Evolutionary conservation across 495 filamentous ascomycete species (phyloP).

Genomic region (Aspergillus campestris): DNA sequence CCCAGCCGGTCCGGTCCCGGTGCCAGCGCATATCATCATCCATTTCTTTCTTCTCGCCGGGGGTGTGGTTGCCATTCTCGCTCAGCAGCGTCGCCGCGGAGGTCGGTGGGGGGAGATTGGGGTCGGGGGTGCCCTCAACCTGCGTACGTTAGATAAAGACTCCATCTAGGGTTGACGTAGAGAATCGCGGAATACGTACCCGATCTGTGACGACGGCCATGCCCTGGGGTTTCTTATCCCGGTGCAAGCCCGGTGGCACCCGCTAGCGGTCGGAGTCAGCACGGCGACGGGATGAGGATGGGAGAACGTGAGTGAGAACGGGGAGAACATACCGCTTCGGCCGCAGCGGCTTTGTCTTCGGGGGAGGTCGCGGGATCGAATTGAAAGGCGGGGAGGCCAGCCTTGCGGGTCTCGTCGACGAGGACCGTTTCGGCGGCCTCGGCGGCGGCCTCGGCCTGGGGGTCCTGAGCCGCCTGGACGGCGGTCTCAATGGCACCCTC

Average conservation of each 20-base stretch:
- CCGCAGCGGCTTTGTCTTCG: conserved; percentile 74
- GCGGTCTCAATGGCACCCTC: conserved; percentile 63
- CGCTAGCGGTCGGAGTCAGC: conserved; percentile 27
- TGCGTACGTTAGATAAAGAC: conserved; percentile 15
- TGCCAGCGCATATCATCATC: conserved; percentile 56
- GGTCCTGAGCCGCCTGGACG: conserved; percentile 50
- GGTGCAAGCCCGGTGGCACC: conserved; percentile 55
- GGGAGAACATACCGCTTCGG: conserved; percentile 58
- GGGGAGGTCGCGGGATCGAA: conserved; percentile 82
- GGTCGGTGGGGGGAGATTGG: conserved; percentile 66
- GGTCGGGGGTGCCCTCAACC: conserved; percentile 59
- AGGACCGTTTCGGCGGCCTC: conserved; percentile 62
- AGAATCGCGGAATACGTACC: conserved; percentile 26
- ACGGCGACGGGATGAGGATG: conserved; percentile 10
- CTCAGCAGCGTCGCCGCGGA: conserved; percentile 54
- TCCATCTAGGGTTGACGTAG: not conserved
- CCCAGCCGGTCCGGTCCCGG: conserved; percentile 76
- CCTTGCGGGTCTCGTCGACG: conserved; percentile 64
- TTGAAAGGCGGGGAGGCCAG: conserved; percentile 68
- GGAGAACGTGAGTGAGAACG: not conserved
- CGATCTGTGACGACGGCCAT: conserved; percentile 67
- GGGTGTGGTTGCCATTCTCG: conserved; percentile 30
- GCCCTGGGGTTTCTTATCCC: conserved; percentile 54
- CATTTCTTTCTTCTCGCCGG: conserved; percentile 33
- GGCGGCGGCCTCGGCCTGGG: conserved; percentile 57